Base-by-base conservation (phyloP, 305 asterid species). In the Andrographis paniculata region DNA sequence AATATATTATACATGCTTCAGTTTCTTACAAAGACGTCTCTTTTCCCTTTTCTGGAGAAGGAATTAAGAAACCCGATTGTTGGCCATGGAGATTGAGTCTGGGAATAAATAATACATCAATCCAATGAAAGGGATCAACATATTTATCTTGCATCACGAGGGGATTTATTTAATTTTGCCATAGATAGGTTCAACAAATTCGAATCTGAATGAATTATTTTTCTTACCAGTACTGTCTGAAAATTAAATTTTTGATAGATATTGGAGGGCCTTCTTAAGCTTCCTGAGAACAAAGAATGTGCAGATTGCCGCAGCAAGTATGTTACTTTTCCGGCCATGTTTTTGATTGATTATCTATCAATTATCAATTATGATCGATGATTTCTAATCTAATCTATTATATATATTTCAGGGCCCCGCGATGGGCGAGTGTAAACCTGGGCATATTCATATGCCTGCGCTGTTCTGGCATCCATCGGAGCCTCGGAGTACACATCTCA, bases 381-480 rank as follows among this genome's bases (percentile, higher is more conserved):
- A 33, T 33, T n/a, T n/a, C n/a, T 24, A 3, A 3, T 45, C 14
- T 11, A 46, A 14, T 46, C 16, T 46, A 38, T 33, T 27, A 14
- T 30, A 48, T 50, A 38, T 22, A 24, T 39, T 67, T 28, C 79
- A 89, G 96, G 85, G 91, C 83, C 23, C 98, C 98, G 9, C 60
- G 95, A 50, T 86, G 96, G 98, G 95, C 98, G 10, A 89, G 98
- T 53, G 60, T 86, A 62, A 91, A 91, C 77, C 86, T 91, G 4
- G 98, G 99, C 36, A 65, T 80, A 62, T 91, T 91, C 61, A 80
- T 91, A 72, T 91, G 99, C 62, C 56, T 91, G 95, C 84, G 74
- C 58, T 91, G 96, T 56, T 91, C 99, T 13, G 96, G 96, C 48
- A 70, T 77, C 55, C 99, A 86, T 66, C 75, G 95, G 52, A 83